Conservation (phyloP, 208 protist genomes). For the Vickermania ingenoplastis region DNA sequence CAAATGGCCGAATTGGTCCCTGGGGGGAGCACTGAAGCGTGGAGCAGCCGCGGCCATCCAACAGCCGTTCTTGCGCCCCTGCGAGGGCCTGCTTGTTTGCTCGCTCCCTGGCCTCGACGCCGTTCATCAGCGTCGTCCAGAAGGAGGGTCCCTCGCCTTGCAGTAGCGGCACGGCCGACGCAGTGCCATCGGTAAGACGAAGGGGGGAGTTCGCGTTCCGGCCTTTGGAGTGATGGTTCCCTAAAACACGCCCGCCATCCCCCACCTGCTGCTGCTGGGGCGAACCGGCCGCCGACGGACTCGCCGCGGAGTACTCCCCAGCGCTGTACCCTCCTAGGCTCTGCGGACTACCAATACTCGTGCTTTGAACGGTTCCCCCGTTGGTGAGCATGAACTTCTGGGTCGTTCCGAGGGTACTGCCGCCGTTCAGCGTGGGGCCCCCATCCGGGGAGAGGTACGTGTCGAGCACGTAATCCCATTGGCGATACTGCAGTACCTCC, state of each 20-base stretch:
- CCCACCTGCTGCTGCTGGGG: too few species aligned
- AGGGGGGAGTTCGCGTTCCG: background rate
- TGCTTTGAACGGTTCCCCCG: too few species aligned
- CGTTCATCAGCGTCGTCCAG: conserved; percentile 55
- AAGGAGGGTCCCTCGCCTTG: conserved; percentile 21
- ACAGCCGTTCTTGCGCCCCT: conserved; percentile 43
- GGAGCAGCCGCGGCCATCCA: conserved; percentile 70
- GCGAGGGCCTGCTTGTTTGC: conserved; percentile 35
- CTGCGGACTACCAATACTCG: background rate
- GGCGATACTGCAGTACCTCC: conserved; percentile 18
- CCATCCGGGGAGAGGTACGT: background rate
- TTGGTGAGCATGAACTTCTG: background rate
- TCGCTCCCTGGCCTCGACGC: conserved; percentile 40
- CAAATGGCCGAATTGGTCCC: conserved; percentile 20
- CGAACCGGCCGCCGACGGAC: background rate
- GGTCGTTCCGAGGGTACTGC: background rate
- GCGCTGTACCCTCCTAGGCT: too few species aligned
- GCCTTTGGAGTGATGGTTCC: background rate
- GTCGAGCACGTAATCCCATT: conserved; percentile 11
- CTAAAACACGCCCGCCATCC: background rate
- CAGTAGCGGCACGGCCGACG: background rate
- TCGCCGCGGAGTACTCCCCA: background rate
- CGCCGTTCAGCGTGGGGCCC: background rate
- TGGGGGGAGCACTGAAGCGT: conserved; percentile 14
- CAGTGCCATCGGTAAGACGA: background rate